phyloP scores from a whole-genome alignment of 2,329 filamentous ascomycete species.

The Pseudodiploospora longispora region DNA sequence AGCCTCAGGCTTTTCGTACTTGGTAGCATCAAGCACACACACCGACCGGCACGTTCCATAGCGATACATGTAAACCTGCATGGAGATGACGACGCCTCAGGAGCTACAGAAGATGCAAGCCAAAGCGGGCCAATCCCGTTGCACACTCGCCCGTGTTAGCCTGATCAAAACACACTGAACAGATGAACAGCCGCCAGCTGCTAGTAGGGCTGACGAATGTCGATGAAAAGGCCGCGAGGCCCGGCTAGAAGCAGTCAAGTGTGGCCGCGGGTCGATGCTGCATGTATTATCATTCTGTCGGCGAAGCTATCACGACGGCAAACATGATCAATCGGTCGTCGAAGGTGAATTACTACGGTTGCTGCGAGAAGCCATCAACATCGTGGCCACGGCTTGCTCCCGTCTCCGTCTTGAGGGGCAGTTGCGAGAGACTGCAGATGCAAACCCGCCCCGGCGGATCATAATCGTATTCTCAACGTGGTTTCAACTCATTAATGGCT shows the following conservation, averaged over 20 bases:
- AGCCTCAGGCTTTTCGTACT: no score
- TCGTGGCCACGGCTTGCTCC: no score
- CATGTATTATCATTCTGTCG: not conserved
- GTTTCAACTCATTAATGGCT: no score
- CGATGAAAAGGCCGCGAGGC: constrained; percentile 7
- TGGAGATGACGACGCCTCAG: constrained; percentile 23
- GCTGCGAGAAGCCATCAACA: not conserved
- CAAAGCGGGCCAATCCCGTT: constrained; percentile 1
- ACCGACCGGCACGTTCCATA: no score
- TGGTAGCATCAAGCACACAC: no score
- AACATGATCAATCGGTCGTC: no score
- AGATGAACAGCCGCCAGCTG: constrained; percentile 7
- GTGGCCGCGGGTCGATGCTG: not conserved
- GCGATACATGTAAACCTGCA: constrained; percentile 4
- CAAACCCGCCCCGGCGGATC: no score
- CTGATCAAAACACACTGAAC: not conserved
- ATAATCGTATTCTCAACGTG: no score
- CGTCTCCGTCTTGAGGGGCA: no score
- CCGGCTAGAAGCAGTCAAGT: not conserved
- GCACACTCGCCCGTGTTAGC: constrained; percentile 1
- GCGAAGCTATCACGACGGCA: no score
- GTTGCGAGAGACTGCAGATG: no score
- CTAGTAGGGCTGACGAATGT: constrained; percentile 14
- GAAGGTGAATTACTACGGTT: not conserved
- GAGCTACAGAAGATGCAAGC: not conserved